A percentile compares a stretch with the other conserved stretches of the same genome.
Conservation (phyloP, 768 basidiomycete species). For the Rhizopogon sp. region DNA sequence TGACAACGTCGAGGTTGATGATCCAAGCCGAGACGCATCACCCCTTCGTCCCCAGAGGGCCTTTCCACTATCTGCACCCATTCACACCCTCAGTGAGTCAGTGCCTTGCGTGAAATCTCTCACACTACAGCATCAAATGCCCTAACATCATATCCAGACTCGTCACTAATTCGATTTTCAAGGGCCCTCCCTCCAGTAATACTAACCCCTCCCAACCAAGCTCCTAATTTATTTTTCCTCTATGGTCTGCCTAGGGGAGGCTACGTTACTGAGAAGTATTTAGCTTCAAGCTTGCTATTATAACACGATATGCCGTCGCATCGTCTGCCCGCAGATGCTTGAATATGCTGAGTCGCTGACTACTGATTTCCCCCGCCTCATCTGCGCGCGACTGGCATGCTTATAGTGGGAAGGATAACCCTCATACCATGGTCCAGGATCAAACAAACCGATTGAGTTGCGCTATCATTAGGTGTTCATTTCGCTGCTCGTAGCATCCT, state of each 20-base stretch:
- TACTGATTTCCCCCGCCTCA: not conserved
- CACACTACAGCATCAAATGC: conserved; percentile 16
- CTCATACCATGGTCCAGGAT: not conserved
- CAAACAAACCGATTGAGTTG: too few relatives aligned
- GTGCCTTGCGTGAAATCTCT: conserved; percentile 29
- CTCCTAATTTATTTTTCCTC: not conserved
- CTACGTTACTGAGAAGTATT: too few relatives aligned
- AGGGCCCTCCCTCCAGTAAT: conserved; percentile 22
- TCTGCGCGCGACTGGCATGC: not conserved
- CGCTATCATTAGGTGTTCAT: too few relatives aligned
- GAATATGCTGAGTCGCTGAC: not conserved
- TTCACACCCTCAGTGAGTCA: conserved; percentile 25
- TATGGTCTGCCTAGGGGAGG: too few relatives aligned
- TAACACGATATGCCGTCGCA: too few relatives aligned
- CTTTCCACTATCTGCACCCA: conserved; percentile 13
- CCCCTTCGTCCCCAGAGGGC: conserved; percentile 8
- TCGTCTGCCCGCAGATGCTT: too few relatives aligned
- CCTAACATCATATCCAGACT: conserved; percentile 18
- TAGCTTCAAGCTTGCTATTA: too few relatives aligned
- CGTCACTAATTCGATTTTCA: conserved; percentile 19
- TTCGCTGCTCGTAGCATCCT: too few relatives aligned
- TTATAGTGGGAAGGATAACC: not conserved
- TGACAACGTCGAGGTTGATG: conserved; percentile 9
- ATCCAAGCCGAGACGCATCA: conserved; percentile 10
- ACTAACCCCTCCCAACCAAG: conserved; percentile 10